Conservation (phyloP, 2,329 filamentous ascomycete species). For the Pseudophaeomoniella oleicola region DNA sequence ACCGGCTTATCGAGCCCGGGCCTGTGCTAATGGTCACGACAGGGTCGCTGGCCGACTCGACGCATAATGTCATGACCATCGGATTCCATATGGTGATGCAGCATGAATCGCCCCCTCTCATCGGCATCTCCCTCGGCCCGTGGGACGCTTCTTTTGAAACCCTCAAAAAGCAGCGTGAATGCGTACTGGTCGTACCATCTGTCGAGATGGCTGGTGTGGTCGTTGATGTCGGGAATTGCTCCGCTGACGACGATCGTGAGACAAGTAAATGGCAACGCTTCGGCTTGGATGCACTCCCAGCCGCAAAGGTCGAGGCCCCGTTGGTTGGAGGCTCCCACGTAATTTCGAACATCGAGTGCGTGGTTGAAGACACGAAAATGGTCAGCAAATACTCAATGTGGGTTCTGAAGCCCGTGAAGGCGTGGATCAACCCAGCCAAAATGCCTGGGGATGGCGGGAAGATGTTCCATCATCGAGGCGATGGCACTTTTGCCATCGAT, state of each 20-base stretch:
- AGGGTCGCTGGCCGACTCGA: slow-evolving; percentile 15
- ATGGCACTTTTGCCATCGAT: slow-evolving; percentile 19
- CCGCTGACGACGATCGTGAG: slow-evolving; percentile 11
- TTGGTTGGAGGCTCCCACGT: slow-evolving; percentile 17
- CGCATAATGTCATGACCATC: slow-evolving; percentile 23
- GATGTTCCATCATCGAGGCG: slow-evolving; percentile 22
- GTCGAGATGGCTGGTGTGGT: slow-evolving; percentile 16
- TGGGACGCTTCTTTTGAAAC: slow-evolving; percentile 19
- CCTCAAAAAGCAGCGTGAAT: slow-evolving; percentile 16
- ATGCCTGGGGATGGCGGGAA: slow-evolving; percentile 14
- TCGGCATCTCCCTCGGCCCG: slow-evolving; percentile 18
- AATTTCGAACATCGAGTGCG: slow-evolving; percentile 22
- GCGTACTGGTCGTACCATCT: slow-evolving; percentile 19
- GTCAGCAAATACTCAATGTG: slow-evolving; percentile 20
- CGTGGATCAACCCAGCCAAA: slow-evolving; percentile 16
- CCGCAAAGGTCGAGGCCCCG: slow-evolving; percentile 15
- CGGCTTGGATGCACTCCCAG: slow-evolving; percentile 15
- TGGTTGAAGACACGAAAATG: slow-evolving; percentile 19
- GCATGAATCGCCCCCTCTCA: slow-evolving; percentile 18
- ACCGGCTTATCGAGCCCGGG: slow-evolving; percentile 21
- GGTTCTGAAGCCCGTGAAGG: slow-evolving; percentile 19
- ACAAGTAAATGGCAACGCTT: slow-evolving; percentile 17
- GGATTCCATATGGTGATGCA: slow-evolving; percentile 25
- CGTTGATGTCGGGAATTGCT: slow-evolving; percentile 21
- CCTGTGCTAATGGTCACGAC: slow-evolving; percentile 20